Percentiles rank a stretch among this genome's conserved stretches.
Evolutionary conservation across 1,139 yeast species (phyloP).

Genomic region (Protomyces lactucae-debilis): DNA sequence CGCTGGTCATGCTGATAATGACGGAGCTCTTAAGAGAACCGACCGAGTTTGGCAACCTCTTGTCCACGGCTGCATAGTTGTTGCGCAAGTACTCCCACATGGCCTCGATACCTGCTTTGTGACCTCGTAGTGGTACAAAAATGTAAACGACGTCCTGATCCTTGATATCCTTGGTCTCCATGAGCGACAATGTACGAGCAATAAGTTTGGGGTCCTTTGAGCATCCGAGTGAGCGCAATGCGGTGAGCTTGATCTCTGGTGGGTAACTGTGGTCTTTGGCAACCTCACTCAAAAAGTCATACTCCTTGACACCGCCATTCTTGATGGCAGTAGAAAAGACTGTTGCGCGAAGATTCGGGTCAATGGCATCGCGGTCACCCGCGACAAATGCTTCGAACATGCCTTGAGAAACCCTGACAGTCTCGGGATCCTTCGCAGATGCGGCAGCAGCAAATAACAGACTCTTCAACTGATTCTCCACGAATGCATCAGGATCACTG

Average conservation of each 20-base stretch:
- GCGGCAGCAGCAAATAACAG: constrained; percentile 68
- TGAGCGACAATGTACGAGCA: constrained; percentile 54
- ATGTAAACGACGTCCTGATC: constrained; percentile 80
- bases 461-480: constrained; percentile 65
- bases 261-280: constrained; percentile 58
- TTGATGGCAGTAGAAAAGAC: constrained; percentile 67
- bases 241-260: constrained; percentile 70
- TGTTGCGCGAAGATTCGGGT: constrained; percentile 72
- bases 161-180: constrained; percentile 64
- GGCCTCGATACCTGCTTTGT: constrained; percentile 57
- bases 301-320: constrained; percentile 54
- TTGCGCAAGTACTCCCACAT: constrained; percentile 70
- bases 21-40: constrained; percentile 67
- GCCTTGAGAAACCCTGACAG: constrained; percentile 51
- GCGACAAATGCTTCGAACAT: constrained; percentile 56
- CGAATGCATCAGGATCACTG: constrained; percentile 60
- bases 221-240: constrained; percentile 69
- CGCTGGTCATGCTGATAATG: constrained; percentile 56
- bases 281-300: constrained; percentile 45
- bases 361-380: constrained; percentile 67
- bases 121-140: constrained; percentile 62
- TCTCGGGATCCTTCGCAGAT: constrained; percentile 53
- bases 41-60: constrained; percentile 73
- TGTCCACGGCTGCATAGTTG: constrained; percentile 67
- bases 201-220: constrained; percentile 57